phyloP scores from a whole-genome alignment of 2,329 filamentous ascomycete species.

The Phialophora verrucosa region DNA sequence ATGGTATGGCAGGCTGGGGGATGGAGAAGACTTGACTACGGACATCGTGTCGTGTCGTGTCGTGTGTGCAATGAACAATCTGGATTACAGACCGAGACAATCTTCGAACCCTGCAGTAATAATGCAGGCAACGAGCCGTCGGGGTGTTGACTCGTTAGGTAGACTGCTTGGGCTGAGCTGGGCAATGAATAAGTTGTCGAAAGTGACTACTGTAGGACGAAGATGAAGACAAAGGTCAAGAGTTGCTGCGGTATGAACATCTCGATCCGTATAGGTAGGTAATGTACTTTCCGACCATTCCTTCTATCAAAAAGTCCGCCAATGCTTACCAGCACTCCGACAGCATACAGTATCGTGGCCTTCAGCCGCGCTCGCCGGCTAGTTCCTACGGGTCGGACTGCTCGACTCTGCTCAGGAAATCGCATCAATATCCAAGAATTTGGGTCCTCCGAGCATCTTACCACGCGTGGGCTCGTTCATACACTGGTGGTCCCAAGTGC shows the following conservation, averaged over 20 bases:
- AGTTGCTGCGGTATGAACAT: neutral
- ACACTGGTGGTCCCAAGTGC: neutral
- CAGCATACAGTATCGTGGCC: neutral
- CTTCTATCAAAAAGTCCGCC: neutral
- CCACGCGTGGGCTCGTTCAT: neutral
- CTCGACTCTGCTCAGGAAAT: neutral
- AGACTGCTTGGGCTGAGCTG: neutral
- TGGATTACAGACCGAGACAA: too few relatives aligned
- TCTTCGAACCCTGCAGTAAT: too few relatives aligned
- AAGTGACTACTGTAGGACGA: too few relatives aligned
- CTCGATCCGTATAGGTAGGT: neutral
- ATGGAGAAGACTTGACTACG: too few relatives aligned
- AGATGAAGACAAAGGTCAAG: neutral
- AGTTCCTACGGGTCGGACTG: neutral
- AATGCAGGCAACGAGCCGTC: too few relatives aligned
- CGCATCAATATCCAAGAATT: neutral
- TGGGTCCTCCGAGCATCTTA: neutral
- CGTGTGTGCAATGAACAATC: too few relatives aligned
- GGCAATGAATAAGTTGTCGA: too few relatives aligned
- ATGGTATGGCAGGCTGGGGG: too few relatives aligned
- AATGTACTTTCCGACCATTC: neutral
- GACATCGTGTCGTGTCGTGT: too few relatives aligned
- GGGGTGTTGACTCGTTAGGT: too few relatives aligned
- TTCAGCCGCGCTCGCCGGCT: neutral
- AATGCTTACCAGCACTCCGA: neutral